These are phyloP conservation scores for Jacaranda copaia DNA, from an alignment of 257 asterid species.

Conservation along the genomic window DNA sequence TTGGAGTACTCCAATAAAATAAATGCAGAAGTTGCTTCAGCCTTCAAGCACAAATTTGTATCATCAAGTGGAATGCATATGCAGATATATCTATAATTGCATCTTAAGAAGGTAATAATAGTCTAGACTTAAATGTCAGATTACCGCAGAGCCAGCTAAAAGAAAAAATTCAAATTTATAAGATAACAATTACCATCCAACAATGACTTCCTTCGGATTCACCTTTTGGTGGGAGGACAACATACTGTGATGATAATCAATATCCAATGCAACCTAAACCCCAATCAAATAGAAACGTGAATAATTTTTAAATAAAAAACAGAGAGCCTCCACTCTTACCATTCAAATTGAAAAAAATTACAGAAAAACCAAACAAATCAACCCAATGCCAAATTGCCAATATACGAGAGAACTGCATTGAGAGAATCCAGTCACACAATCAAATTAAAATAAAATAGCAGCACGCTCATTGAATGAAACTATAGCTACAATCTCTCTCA, in stretches of 20 bases:
- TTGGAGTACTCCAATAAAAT: not conserved
- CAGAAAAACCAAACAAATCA: not conserved
- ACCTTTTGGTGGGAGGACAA: conserved; percentile 89
- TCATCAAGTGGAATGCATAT: not conserved
- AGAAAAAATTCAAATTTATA: not conserved
- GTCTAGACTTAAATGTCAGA: not conserved
- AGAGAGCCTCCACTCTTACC: not conserved
- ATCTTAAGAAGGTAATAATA: not conserved
- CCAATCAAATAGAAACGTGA: not conserved
- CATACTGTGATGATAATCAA: conserved; percentile 95
- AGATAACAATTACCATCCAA: conserved; percentile 77
- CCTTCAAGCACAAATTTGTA: not conserved
- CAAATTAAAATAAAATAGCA: not conserved
- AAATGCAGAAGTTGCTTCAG: conserved; percentile 1
- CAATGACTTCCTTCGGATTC: conserved; percentile 94
- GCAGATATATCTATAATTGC: not conserved
- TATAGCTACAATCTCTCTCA: not conserved
- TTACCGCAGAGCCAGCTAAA: not conserved
- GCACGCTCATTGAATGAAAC: not conserved
- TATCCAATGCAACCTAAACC: conserved; percentile 89
- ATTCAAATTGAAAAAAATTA: not conserved
- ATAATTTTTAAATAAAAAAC: not conserved
- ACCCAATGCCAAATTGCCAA: not conserved
- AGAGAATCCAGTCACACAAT: not conserved
- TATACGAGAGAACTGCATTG: not conserved